These are phyloP conservation scores for Zalaria sp. DNA, from an alignment of 2,329 filamentous ascomycete genomes.

Conservation along the genomic window DNA sequence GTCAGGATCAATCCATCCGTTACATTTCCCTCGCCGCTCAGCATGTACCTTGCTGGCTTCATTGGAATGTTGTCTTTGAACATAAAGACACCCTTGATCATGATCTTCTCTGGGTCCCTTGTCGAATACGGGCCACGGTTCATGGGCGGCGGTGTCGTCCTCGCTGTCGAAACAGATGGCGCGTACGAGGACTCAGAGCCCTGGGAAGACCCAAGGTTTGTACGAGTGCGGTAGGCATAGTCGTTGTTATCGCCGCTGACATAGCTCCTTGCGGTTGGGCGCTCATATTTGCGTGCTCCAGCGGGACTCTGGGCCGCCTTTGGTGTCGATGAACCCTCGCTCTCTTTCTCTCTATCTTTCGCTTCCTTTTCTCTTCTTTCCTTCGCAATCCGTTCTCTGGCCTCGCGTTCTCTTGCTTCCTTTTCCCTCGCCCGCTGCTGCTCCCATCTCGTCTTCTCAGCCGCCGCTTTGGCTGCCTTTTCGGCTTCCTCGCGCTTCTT, in stretches of 20 bases:
- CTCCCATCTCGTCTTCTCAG: slow-evolving; percentile 38
- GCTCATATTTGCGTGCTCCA: slow-evolving; percentile 25
- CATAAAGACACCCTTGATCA: slow-evolving; percentile 82
- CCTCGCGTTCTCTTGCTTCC: slow-evolving; percentile 33
- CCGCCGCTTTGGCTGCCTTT: slow-evolving; percentile 27
- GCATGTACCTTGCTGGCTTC: slow-evolving; percentile 79
- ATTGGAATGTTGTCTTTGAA: slow-evolving; percentile 83
- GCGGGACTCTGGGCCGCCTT: neutral
- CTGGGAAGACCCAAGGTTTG: slow-evolving; percentile 44
- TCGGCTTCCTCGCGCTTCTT: slow-evolving; percentile 31
- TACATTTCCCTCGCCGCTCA: slow-evolving; percentile 70
- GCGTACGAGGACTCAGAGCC: slow-evolving; percentile 44
- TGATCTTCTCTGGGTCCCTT: slow-evolving; percentile 87
- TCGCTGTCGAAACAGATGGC: slow-evolving; percentile 67
- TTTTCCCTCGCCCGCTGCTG: slow-evolving; percentile 33
- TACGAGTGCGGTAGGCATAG: slow-evolving; percentile 13
- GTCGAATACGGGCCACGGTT: slow-evolving; percentile 68
- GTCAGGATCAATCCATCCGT: slow-evolving; percentile 86
- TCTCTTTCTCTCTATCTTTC: slow-evolving; percentile 23
- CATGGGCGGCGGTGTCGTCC: slow-evolving; percentile 71
- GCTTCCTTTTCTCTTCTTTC: slow-evolving; percentile 25
- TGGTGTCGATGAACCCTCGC: slow-evolving; percentile 5
- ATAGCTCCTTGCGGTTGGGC: slow-evolving; percentile 42
- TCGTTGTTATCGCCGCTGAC: slow-evolving; percentile 48
- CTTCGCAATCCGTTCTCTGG: slow-evolving; percentile 29